Base-by-base conservation (phyloP, 306 rosid species). In the Citrullus amarus region DNA sequence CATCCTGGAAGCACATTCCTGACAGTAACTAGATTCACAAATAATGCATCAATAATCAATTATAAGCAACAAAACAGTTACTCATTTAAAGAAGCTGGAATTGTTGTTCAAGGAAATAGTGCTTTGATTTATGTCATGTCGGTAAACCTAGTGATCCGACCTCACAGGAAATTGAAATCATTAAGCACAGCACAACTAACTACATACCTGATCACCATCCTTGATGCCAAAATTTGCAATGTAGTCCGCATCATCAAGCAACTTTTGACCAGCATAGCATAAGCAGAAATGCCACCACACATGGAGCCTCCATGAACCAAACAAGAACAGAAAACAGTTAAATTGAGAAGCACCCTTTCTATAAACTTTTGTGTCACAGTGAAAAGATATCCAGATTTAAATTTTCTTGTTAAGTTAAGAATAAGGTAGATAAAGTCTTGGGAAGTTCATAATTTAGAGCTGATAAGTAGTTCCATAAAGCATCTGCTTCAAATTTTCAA, bases 281-380 rank as follows among this genome's bases (percentile, higher is more conserved):
- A 92, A 87, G 88, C 97, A 94, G 86, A 94, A 92, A 84, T 86
- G 88, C 48, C 96, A 90, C 98, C 98, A 94, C 55, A 94, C 89
- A 69, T 85, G 96, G 28, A 86, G 81, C 98, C 98, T 94, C 3
- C 85, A 81, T 9, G 61, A 84, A 81, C 51, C 79, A 84, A 85
- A 43, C 36, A 61, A 66, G 0, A 43, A 75, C 11, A 73, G 22
- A 66, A 75, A 36, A 9, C 15, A 62, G 17, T 59, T 36, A 39
- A 46, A 55, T 59, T 76, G 79, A 18, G 18, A 56, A 41, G 10
- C 10, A 75, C 15, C 14, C 77, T 22, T 25, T 22, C 22, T 5
- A 75, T 12, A 34, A 53, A 56, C 66, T 57, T 34, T 51, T 53
- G 18, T 51, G 13, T 10, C 63, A 15, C 6, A 55, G 65, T n/a